Base-by-base conservation (phyloP, 179 eudicot species). In the Vitellaria paradoxa region DNA sequence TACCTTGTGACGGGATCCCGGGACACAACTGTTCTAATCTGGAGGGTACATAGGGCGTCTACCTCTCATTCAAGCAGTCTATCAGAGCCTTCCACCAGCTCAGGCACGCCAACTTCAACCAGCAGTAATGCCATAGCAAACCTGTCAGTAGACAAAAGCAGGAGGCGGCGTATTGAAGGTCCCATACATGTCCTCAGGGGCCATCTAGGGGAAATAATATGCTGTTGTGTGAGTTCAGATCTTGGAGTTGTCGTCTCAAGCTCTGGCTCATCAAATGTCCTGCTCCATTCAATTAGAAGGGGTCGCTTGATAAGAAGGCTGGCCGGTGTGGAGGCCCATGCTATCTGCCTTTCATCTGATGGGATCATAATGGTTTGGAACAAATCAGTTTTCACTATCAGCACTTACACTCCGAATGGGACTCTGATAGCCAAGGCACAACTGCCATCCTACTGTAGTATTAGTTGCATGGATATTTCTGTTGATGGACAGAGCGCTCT, bases 1-100 rank as follows among this genome's bases (percentile, higher is more conserved):
- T 96, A 94, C 82, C 97, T 96, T 26, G 96, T 96, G 78, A 89
- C 96, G 53, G 99, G 99, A 76, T 94, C 99, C 62, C 86, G 91
- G 26, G 99, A 96, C 76, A 76, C 98, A 57, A 94, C 98, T 6
- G 84, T 87, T 63, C 78, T 96, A 66, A 88, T 96, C 64, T 96
- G 99, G 99, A 92, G 90, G 79, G 81, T 96, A 81, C 93, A 92
- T 66, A 81, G 81, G 71, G 83, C 87, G 66, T 75, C 89, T 42
- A 78, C 78, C 62, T 76, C 92, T 75, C 89, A 72, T 62, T 80
- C 89, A 17, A 81, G 74, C 64, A 84, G 79, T 77, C 23, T 83
- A 62, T 79, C 86, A 42, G 98, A 91, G 79, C 53, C 89, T 65
- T 81, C 97, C 65, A 79, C 78, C 61, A 84, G 86, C 78, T 74